Conservation (phyloP, 352 stramenopile genomes). For the Phytophthora foliorum region DNA sequence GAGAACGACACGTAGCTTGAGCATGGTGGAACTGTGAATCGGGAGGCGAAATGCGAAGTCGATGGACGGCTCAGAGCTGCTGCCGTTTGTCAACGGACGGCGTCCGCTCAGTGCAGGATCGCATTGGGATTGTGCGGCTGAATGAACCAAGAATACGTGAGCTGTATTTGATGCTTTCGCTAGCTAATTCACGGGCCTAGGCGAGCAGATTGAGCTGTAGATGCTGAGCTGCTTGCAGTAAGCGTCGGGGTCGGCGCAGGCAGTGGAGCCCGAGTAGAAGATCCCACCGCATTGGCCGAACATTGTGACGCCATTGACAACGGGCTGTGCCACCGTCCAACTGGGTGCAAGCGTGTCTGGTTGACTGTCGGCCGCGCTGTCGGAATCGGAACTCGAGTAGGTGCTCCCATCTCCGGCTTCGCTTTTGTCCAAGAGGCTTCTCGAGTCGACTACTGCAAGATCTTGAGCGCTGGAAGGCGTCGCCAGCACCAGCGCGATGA, state of each 20-base stretch:
- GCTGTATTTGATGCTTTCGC: conserved; percentile 12
- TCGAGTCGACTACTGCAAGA: background rate
- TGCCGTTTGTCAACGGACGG: conserved; percentile 12
- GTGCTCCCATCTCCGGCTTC: conserved; percentile 2
- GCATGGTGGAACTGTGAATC: conserved; percentile 18
- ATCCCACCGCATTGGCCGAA: conserved; percentile 31
- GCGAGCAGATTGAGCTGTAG: conserved; percentile 37
- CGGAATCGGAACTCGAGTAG: conserved; percentile 8
- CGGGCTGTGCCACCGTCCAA: conserved; percentile 6
- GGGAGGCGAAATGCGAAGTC: conserved; percentile 15
- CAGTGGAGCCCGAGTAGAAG: conserved; percentile 31
- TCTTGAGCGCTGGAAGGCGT: background rate
- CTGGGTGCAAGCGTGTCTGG: conserved; percentile 5
- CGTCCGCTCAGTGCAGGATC: conserved; percentile 18
- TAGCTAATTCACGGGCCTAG: conserved; percentile 10
- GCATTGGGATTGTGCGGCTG: conserved; percentile 5
- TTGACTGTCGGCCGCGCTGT: background rate
- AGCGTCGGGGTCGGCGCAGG: conserved; percentile 26
- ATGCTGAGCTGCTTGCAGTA: conserved; percentile 33
- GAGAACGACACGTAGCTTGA: conserved; percentile 23
- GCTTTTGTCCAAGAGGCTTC: conserved; percentile 7
- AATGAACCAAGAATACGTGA: conserved; percentile 1
- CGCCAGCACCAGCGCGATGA: conserved; percentile 1
- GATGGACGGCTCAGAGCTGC: background rate
- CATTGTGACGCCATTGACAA: conserved; percentile 30